phyloP scores from a whole-genome alignment of 2,329 filamentous ascomycete species.

The Harringtonia aguacate region DNA sequence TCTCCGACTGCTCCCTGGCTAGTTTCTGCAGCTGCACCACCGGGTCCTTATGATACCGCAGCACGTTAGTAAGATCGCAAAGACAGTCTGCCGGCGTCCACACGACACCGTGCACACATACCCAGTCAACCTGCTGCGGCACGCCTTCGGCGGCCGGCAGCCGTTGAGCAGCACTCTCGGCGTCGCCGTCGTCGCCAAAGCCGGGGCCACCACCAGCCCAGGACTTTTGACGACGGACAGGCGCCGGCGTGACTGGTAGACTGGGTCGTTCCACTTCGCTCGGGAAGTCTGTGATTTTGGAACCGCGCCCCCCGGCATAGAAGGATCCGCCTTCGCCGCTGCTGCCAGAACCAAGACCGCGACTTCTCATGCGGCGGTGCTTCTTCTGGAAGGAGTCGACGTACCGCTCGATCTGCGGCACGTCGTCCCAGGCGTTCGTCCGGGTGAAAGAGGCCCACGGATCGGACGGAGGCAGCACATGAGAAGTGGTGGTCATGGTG shows the following conservation, averaged over 20 bases:
- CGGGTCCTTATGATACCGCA: slow-evolving; percentile 52
- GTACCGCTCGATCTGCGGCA: slow-evolving; percentile 80
- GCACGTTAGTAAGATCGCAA: slow-evolving; percentile 45
- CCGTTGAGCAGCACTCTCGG: slow-evolving; percentile 28
- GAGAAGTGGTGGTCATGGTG: slow-evolving; percentile 34
- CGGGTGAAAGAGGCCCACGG: slow-evolving; percentile 66
- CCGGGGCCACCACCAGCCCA: slow-evolving; percentile 43
- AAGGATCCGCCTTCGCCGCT: slow-evolving; percentile 7
- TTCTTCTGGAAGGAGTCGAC: slow-evolving; percentile 65
- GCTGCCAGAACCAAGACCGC: slow-evolving; percentile 9
- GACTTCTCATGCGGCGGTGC: slow-evolving; percentile 25
- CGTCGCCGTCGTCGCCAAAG: slow-evolving; percentile 37
- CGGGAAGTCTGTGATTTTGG: slow-evolving; percentile 80
- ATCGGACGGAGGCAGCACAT: slow-evolving; percentile 33
- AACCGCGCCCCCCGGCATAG: slow-evolving; percentile 26
- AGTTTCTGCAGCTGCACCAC: slow-evolving; percentile 59
- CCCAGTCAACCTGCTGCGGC: slow-evolving; percentile 83
- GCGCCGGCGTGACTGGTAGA: slow-evolving; percentile 81
- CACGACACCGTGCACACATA: slow-evolving; percentile 57
- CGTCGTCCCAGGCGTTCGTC: slow-evolving; percentile 86
- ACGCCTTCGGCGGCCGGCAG: slow-evolving; percentile 74
- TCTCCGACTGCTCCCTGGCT: slow-evolving; percentile 53
- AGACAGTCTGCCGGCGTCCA: slow-evolving; percentile 41
- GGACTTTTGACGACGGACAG: slow-evolving; percentile 57
- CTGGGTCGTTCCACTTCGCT: slow-evolving; percentile 73